Conservation (phyloP, 176 grass and related monocot genomes). For the Aegilops tauschii region DNA sequence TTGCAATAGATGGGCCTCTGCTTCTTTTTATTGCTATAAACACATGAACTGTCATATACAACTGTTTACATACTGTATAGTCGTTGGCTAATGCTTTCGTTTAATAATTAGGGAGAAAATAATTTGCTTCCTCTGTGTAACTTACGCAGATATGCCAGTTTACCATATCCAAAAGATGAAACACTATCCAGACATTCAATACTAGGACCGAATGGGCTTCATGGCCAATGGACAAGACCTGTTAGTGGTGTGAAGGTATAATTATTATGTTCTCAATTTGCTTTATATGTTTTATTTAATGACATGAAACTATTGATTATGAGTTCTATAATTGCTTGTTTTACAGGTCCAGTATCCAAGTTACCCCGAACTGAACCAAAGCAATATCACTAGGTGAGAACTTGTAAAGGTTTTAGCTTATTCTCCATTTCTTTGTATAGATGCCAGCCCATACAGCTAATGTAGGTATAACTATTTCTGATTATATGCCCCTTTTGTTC, state of each 20-base stretch:
- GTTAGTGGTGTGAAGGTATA: constrained; percentile 81
- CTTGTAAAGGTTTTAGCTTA: background rate
- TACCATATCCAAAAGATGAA: constrained; percentile 83
- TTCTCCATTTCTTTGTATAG: constrained; percentile 19
- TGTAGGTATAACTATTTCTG: constrained; percentile 9
- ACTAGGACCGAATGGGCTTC: constrained; percentile 84
- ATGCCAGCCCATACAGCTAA: background rate
- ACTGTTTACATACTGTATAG: background rate
- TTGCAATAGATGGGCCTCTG: constrained; percentile 6
- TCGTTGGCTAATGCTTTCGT: constrained; percentile 12
- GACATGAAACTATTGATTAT: constrained; percentile 22
- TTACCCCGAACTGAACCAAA: constrained; percentile 70
- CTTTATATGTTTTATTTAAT: background rate
- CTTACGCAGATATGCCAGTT: constrained; percentile 66
- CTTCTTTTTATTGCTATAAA: background rate
- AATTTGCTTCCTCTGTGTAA: constrained; percentile 7
- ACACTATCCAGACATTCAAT: constrained; percentile 91
- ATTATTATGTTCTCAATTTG: constrained; percentile 30
- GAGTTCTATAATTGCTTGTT: constrained; percentile 25
- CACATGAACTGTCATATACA: background rate
- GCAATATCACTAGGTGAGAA: constrained; percentile 63
- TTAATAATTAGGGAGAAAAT: background rate
- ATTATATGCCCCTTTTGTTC: constrained; percentile 14
- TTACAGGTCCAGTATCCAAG: constrained; percentile 86
- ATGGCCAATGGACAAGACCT: constrained; percentile 50